Conservation (phyloP, 2,329 filamentous ascomycete species). For the Rutstroemia sp. region DNA sequence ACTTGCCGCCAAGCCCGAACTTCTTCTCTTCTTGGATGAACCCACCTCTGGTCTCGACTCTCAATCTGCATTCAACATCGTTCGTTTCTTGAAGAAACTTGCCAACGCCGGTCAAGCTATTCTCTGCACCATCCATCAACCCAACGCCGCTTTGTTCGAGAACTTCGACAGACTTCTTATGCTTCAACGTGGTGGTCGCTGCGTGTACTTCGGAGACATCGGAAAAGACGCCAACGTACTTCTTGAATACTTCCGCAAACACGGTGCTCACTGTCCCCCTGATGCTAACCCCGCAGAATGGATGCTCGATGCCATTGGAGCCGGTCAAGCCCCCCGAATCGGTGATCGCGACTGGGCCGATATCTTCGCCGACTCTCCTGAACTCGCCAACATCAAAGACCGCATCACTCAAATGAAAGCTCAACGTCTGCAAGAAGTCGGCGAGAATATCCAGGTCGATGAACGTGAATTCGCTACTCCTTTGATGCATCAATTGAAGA, state of each 20-base stretch:
- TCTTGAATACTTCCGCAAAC: constrained; percentile 37
- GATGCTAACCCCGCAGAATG: constrained; percentile 53
- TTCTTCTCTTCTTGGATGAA: constrained; percentile 53
- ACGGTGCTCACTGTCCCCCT: constrained; percentile 44
- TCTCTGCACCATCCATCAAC: constrained; percentile 65
- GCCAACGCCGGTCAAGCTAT: constrained; percentile 59
- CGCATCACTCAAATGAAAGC: constrained; percentile 49
- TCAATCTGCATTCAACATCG: constrained; percentile 52
- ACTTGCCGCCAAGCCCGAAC: constrained; percentile 49
- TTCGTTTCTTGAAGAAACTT: constrained; percentile 51
- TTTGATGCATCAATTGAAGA: constrained; percentile 67
- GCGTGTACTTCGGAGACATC: constrained; percentile 62
- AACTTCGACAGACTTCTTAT: constrained; percentile 61
- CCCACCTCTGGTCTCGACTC: constrained; percentile 52
- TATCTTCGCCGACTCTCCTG: constrained; percentile 51
- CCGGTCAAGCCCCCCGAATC: constrained; percentile 52
- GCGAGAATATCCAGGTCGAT: constrained; percentile 27
- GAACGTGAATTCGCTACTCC: constrained; percentile 81
- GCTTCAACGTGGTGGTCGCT: constrained; percentile 54
- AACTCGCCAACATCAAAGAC: constrained; percentile 46
- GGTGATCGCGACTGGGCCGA: constrained; percentile 58
- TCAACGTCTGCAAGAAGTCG: constrained; percentile 40
- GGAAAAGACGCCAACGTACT: constrained; percentile 53
- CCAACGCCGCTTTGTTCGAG: constrained; percentile 61
- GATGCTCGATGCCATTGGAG: constrained; percentile 56